These are phyloP conservation scores for Xylaria arbuscula DNA, from an alignment of 2,329 filamentous ascomycete species.

Conservation along the genomic window DNA sequence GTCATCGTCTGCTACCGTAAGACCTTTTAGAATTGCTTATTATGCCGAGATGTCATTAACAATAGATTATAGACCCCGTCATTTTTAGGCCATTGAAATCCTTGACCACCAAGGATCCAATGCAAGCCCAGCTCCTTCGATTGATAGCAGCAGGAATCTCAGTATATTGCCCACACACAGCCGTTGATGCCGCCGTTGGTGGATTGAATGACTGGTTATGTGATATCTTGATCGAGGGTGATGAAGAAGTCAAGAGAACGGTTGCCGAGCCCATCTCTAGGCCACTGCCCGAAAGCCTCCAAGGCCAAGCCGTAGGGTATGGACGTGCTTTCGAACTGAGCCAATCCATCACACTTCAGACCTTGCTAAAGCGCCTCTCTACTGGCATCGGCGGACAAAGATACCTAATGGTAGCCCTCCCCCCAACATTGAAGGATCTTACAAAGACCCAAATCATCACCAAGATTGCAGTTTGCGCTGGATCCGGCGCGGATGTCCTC, in stretches of 20 bases:
- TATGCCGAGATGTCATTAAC: conserved; percentile 14
- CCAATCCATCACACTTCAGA: conserved; percentile 53
- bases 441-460: conserved; percentile 58
- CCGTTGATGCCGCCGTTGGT: conserved; percentile 84
- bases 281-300: conserved; percentile 56
- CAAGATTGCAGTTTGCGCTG: conserved; percentile 87
- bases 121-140: conserved; percentile 85
- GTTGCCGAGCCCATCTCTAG: conserved; percentile 59
- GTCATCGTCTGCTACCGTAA: conserved; percentile 90
- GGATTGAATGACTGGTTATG: conserved; percentile 96
- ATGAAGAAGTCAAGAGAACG: conserved; percentile 51
- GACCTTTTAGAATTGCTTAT: neutral
- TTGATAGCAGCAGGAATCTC: conserved; percentile 89
- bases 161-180: conserved; percentile 96
- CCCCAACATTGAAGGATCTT: conserved; percentile 54
- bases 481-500: conserved; percentile 83
- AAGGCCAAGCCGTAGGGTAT: conserved; percentile 60
- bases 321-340: conserved; percentile 61
- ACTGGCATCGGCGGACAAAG: conserved; percentile 73
- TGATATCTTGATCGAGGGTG: conserved; percentile 76
- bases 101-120: conserved; percentile 83
- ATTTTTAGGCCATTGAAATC: conserved; percentile 95
- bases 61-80: conserved; percentile 77
- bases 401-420: conserved; percentile 62
- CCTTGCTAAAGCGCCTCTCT: conserved; percentile 67